Base-by-base conservation (phyloP, 805 yeast species). In the Danielia oregonensis region DNA sequence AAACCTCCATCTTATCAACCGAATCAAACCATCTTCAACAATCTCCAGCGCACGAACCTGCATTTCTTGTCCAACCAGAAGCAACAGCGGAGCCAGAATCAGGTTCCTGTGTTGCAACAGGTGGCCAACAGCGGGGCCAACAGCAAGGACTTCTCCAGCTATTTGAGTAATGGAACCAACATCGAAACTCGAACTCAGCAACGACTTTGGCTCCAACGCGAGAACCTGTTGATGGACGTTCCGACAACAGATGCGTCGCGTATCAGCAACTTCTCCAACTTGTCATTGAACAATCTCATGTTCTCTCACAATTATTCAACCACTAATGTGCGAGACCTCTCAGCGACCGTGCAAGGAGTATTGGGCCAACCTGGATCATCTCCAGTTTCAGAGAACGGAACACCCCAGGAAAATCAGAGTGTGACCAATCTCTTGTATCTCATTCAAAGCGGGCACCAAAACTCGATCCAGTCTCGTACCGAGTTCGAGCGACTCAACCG, bases 171-270 rank as follows among this genome's bases (percentile, higher is more conserved):
- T 24, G 38, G 39, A 23, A 35, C 39, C 14, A 40, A 40, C 14
- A 25, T 31, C 18, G 85, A 79, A 40, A 78, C 86, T 1, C 69
- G 95, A 60, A 85, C 95, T 0, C 95, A 86, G 52, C 93, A 84
- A 52, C 74, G 80, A 42, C 68, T 87, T 33, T 86, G 95, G 95
- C 63, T 86, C 22, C 95, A 84, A 55, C 67, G 91, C 44, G 91
- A 84, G 45, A 81, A 76, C 48, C 78, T 86, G 2, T 62, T 82
- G 26, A 63, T 81, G 61, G 89, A 82, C 52, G 57, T 79, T 33
- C 33, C 44, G 4, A 51, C 52, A 22, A 23, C 51, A 31, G 70
- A 64, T 39, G 40, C 59, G 8, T 44, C 43, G 26, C 55, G 54
- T 23, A 38, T 57, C 27, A 50, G 59, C 14, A 66, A 65, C 42